Conservation (phyloP, 805 yeast species). For the Diddensiella santjacobensis region DNA sequence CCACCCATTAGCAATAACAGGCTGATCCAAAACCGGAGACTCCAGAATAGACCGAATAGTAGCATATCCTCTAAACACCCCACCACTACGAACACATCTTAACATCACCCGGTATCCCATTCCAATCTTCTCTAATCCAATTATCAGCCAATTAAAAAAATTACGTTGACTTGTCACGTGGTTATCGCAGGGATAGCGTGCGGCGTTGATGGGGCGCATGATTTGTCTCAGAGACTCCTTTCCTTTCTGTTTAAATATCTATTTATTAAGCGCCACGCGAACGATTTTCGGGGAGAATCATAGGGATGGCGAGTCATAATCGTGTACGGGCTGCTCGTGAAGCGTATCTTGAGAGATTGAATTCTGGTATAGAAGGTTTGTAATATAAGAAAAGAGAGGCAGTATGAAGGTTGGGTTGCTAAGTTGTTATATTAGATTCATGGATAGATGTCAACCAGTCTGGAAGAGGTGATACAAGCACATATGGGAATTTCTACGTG, state of each 20-base stretch:
- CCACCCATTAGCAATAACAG: constrained; percentile 62
- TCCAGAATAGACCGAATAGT: constrained; percentile 1
- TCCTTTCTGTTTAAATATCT: no score
- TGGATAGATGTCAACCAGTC: constrained; percentile 13
- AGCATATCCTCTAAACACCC: background rate
- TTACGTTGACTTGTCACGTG: no score
- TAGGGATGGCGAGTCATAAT: background rate
- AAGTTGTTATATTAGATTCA: constrained; percentile 6
- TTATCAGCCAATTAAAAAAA: no score
- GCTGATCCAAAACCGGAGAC: background rate
- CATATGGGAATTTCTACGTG: constrained; percentile 2
- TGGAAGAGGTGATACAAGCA: background rate
- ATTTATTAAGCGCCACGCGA: no score
- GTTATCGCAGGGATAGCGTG: no score
- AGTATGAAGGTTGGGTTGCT: background rate
- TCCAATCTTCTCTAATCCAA: no score
- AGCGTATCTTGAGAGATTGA: background rate
- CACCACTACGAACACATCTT: no score
- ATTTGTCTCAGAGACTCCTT: no score
- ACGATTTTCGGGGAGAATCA: no score
- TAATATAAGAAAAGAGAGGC: background rate
- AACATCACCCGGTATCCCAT: no score
- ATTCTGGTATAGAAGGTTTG: constrained; percentile 1
- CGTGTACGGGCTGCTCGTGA: background rate
- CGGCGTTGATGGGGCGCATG: no score